phyloP scores from a whole-genome alignment of 176 grass and related monocot species.

The Oryza brachyantha region DNA sequence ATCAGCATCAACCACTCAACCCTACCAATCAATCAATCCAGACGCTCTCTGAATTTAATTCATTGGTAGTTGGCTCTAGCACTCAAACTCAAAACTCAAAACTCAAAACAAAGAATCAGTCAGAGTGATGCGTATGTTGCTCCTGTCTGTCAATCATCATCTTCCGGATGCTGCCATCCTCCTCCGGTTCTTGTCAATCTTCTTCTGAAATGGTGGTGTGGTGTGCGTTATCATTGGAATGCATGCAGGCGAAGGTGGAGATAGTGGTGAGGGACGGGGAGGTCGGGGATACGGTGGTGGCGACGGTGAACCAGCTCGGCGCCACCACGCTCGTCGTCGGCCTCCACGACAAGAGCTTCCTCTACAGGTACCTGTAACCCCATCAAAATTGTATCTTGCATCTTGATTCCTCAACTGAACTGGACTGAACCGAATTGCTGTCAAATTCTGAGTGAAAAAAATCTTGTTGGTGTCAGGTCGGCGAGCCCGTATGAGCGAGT shows the following conservation, averaged over 20 bases:
- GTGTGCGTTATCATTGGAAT: no score
- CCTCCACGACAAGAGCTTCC: constrained; percentile 84
- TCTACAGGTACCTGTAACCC: constrained; percentile 46
- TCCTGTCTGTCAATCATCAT: no score
- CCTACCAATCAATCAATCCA: background rate
- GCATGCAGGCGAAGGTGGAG: constrained; percentile 76
- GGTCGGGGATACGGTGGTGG: constrained; percentile 54
- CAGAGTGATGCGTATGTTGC: no score
- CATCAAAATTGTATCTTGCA: background rate
- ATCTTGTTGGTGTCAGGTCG: constrained; percentile 26
- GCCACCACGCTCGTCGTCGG: constrained; percentile 87
- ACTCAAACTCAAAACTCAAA: background rate
- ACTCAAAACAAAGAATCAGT: no score
- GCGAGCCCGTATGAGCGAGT: constrained; percentile 29
- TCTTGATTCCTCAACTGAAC: background rate
- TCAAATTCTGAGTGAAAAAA: background rate
- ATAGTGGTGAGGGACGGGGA: constrained; percentile 91
- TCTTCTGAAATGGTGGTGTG: no score
- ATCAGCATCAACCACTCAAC: no score
- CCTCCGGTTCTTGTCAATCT: no score
- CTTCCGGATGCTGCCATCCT: no score
- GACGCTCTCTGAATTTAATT: background rate
- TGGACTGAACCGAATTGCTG: background rate
- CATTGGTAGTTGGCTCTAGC: background rate
- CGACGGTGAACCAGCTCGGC: constrained; percentile 52